Evolutionary conservation across 306 rosid genomes (phyloP).

Genomic region (Neltuma alba): DNA sequence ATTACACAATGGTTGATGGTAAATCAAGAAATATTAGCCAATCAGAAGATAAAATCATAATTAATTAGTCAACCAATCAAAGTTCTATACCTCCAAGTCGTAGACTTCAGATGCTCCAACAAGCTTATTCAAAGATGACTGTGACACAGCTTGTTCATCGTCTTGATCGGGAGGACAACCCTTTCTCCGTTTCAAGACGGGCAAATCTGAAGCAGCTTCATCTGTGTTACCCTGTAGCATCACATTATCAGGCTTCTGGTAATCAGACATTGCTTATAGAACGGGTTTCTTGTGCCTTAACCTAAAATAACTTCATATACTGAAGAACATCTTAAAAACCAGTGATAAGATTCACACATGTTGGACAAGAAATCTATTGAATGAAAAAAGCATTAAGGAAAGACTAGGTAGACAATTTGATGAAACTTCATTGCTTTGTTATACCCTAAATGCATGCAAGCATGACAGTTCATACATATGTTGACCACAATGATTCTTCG

Average conservation of each 20-base stretch:
- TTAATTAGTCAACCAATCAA: constrained; percentile 6
- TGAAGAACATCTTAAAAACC: neutral
- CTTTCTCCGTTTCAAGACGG: constrained; percentile 56
- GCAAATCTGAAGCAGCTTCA: constrained; percentile 56
- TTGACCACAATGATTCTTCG: neutral
- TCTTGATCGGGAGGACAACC: constrained; percentile 53
- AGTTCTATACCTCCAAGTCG: constrained; percentile 62
- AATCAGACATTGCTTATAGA: constrained; percentile 5
- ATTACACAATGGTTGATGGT: constrained; percentile 5
- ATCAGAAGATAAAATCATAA: constrained; percentile 7
- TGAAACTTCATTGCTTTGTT: neutral
- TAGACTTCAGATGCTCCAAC: constrained; percentile 77
- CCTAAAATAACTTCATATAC: neutral
- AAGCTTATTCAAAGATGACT: constrained; percentile 68
- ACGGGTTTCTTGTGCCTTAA: neutral
- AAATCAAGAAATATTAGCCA: neutral
- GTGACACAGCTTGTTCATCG: constrained; percentile 73
- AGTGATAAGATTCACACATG: neutral
- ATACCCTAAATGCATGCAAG: neutral
- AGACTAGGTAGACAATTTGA: neutral
- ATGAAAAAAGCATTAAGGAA: neutral
- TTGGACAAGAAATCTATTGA: neutral
- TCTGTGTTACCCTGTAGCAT: constrained; percentile 46
- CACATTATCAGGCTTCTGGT: constrained; percentile 15
- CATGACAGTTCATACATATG: neutral